Conservation (phyloP, 352 stramenopile genomes). For the Plasmopara halstedii region DNA sequence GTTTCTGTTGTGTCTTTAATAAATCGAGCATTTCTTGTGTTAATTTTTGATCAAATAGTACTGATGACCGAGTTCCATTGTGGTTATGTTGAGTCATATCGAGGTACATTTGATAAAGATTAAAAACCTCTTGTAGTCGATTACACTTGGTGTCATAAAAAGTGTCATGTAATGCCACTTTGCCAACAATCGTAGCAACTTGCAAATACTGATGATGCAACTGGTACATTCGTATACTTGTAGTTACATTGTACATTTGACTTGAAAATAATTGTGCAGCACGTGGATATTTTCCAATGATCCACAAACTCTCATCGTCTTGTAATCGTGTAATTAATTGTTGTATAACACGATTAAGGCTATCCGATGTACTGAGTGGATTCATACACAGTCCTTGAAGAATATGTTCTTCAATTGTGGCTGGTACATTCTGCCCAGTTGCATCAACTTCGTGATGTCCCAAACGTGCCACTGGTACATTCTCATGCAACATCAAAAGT, state of each 20-base stretch:
- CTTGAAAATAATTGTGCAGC: slow-evolving; percentile 31
- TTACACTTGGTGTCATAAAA: slow-evolving; percentile 29
- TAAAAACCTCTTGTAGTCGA: slow-evolving; percentile 31
- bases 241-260: slow-evolving; percentile 32
- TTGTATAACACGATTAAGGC: slow-evolving; percentile 33
- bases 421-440: slow-evolving; percentile 2
- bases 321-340: slow-evolving; percentile 20
- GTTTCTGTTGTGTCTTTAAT: slow-evolving; percentile 30
- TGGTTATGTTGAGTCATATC: slow-evolving; percentile 4
- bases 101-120: slow-evolving; percentile 21
- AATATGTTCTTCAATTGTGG: slow-evolving; percentile 37
- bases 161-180: slow-evolving; percentile 39
- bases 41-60: slow-evolving; percentile 46
- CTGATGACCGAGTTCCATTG: slow-evolving; percentile 9
- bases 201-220: slow-evolving; percentile 19
- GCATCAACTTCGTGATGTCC: no score
- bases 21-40: slow-evolving; percentile 40
- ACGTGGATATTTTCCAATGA: slow-evolving; percentile 39
- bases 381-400: slow-evolving; percentile 36
- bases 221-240: slow-evolving; percentile 24
- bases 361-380: slow-evolving; percentile 37
- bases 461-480: slow-evolving; percentile 19
- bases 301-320: slow-evolving; percentile 26
- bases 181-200: slow-evolving; percentile 31
- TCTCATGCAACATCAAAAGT: slow-evolving; percentile 38